Evolutionary conservation across 2,329 filamentous ascomycete genomes (phyloP).

Genomic region (Pleoardoris graminearum): DNA sequence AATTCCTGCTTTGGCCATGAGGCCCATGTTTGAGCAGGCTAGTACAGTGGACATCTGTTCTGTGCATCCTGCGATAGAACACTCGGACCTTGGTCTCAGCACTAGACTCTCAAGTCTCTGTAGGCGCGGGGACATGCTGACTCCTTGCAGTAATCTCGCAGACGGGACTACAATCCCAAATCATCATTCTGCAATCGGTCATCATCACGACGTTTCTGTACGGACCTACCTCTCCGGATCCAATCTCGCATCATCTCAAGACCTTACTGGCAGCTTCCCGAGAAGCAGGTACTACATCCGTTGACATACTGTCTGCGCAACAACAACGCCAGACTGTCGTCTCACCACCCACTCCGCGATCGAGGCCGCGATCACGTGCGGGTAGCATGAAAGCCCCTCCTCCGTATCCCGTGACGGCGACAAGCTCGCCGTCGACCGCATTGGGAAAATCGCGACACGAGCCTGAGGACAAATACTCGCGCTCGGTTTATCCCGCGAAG

Average conservation of each 20-base stretch:
- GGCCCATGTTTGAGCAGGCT: neutral
- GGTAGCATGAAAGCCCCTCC: constrained; percentile 13
- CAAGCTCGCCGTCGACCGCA: constrained; percentile 28
- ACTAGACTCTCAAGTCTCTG: neutral
- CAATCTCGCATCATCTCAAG: constrained; percentile 38
- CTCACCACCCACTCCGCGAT: constrained; percentile 19
- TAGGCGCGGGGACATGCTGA: neutral
- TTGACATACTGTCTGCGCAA: constrained; percentile 34
- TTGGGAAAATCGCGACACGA: constrained; percentile 27
- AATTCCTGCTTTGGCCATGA: neutral
- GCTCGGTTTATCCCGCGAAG: constrained; percentile 20
- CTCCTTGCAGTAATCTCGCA: constrained; percentile 32
- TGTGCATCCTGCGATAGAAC: neutral
- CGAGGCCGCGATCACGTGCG: constrained; percentile 15
- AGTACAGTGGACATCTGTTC: too few species aligned
- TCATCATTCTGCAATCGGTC: constrained; percentile 40
- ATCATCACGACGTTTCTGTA: constrained; percentile 41
- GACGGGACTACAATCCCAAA: constrained; percentile 38
- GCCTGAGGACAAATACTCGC: constrained; percentile 2
- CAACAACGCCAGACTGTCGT: constrained; percentile 29
- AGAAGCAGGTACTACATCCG: constrained; percentile 30
- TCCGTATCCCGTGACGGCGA: constrained; percentile 21
- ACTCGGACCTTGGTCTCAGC: neutral
- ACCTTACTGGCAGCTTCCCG: constrained; percentile 37
- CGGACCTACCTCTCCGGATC: constrained; percentile 37